Conservation (phyloP, 73 alveolate species). For the Vitrella brassicaformis region DNA sequence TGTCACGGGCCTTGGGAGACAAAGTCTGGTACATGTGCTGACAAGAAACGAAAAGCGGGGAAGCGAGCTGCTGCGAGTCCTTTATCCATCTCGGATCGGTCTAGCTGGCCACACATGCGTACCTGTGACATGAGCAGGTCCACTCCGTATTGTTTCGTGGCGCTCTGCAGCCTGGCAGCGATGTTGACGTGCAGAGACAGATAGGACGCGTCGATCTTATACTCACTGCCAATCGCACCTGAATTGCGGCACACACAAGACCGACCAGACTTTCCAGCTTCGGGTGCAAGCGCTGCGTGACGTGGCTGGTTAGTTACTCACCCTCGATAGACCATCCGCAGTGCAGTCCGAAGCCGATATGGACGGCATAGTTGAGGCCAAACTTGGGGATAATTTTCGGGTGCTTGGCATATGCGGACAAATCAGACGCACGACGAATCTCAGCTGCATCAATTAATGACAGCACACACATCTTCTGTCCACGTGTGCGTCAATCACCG, state of each 20-base stretch:
- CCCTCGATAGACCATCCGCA: constrained; percentile 35
- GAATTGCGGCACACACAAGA: not conserved
- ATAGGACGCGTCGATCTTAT: constrained; percentile 40
- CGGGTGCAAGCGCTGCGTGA: not conserved
- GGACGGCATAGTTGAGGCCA: not conserved
- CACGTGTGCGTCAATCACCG: not conserved
- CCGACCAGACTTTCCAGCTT: not conserved
- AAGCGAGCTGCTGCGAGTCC: not conserved
- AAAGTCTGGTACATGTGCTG: no score
- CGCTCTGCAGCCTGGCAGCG: constrained; percentile 37
- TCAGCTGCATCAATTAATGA: not conserved
- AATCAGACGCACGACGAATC: not conserved
- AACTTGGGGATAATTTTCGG: not conserved
- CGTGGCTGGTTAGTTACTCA: not conserved
- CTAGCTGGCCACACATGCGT: not conserved
- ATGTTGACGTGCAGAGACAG: constrained; percentile 30
- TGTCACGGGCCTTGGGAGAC: not conserved
- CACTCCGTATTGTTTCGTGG: not conserved
- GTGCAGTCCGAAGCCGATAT: constrained; percentile 8
- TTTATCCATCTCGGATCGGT: not conserved
- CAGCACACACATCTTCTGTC: not conserved
- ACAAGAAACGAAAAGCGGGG: not conserved
- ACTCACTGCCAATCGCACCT: constrained; percentile 41
- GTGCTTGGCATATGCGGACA: not conserved
- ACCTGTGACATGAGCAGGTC: not conserved